phyloP scores from a whole-genome alignment of 2,329 filamentous ascomycete species.

The Ascochyta clinopodiicola region DNA sequence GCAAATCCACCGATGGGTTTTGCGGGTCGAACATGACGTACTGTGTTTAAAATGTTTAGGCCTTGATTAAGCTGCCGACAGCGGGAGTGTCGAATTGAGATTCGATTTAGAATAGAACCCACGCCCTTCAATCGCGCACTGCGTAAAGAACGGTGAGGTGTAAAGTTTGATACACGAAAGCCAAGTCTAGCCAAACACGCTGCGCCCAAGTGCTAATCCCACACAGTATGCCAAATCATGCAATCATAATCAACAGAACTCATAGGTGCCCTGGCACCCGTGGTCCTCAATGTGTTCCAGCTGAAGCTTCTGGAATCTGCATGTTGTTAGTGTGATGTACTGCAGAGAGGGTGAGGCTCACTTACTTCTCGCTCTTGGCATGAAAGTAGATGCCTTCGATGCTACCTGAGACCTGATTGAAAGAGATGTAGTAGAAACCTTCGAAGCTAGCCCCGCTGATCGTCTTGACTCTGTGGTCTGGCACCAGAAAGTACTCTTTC shows the following conservation, averaged over 20 bases:
- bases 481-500: slow-evolving; percentile 98
- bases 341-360: slow-evolving; percentile 23
- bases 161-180: slow-evolving; percentile 38
- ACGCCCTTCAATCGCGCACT: slow-evolving; percentile 37
- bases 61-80: neutral
- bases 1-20: neutral
- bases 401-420: slow-evolving; percentile 86
- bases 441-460: slow-evolving; percentile 97
- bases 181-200: slow-evolving; percentile 23
- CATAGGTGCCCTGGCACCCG: slow-evolving; percentile 84
- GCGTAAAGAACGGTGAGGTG: slow-evolving; percentile 33
- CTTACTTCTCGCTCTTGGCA: slow-evolving; percentile 95
- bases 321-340: slow-evolving; percentile 24
- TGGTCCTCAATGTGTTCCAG: slow-evolving; percentile 85
- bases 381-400: slow-evolving; percentile 98
- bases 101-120: slow-evolving; percentile 18
- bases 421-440: slow-evolving; percentile 99
- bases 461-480: slow-evolving; percentile 88
- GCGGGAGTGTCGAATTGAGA: neutral
- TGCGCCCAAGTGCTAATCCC: slow-evolving; percentile 40
- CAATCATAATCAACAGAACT: slow-evolving; percentile 74
- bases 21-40: slow-evolving; percentile 10
- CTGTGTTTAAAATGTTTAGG: neutral
- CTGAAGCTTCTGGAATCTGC: slow-evolving; percentile 89
- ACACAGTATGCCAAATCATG: slow-evolving; percentile 32